Conservation (phyloP, 2,329 filamentous ascomycete species). For the Ophiostoma ulmi region DNA sequence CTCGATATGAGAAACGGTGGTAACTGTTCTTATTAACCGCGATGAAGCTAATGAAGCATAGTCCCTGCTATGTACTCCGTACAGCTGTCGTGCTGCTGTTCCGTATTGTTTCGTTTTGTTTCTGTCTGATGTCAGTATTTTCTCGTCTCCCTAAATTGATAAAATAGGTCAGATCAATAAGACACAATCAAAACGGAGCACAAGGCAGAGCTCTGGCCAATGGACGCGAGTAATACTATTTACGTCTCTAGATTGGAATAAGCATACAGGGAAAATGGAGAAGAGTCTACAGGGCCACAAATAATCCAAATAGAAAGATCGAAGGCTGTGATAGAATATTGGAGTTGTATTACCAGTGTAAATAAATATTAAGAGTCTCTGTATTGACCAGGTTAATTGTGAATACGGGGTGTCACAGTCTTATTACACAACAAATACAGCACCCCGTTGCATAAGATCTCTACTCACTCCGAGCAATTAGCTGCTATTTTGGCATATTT, state of each 20-base stretch:
- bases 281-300: not conserved
- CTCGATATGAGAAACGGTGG: too few species aligned
- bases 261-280: not conserved
- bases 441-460: not conserved
- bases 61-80: not conserved
- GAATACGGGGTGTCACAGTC: not conserved
- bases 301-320: not conserved
- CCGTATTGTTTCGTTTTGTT: slow-evolving; percentile 2
- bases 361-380: not conserved
- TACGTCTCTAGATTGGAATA: not conserved
- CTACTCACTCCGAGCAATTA: not conserved
- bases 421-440: not conserved
- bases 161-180: not conserved
- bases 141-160: not conserved
- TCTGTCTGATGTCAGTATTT: slow-evolving; percentile 1
- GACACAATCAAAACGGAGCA: not conserved
- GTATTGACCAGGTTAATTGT: not conserved
- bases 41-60: not conserved
- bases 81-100: not conserved
- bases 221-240: not conserved
- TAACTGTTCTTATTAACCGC: too few species aligned
- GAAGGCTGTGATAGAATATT: not conserved
- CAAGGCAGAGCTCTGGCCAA: not conserved
- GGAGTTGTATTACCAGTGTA: not conserved
- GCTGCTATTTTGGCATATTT: not conserved